Evolutionary conservation across 169 alveolate species (phyloP), one percentile per base, ranked within the genome.

Genomic region (Plasmodium yoelii): DNA sequence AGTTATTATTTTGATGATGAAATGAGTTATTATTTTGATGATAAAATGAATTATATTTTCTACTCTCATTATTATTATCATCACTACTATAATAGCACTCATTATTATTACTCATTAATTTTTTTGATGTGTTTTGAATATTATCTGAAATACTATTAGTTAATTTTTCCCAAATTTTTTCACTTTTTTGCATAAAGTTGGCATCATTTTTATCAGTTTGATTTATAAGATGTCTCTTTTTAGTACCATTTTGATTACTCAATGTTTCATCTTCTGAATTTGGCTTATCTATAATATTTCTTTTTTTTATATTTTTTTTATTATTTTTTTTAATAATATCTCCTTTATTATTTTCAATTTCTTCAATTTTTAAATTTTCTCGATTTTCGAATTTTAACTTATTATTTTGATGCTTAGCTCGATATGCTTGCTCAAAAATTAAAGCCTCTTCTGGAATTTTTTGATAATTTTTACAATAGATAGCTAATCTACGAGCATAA

Each of bases 401-500:
- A 84, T 39, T 59, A 64, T 70, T 87, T 71, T 91, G 87, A 15
- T 82, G 75, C 44, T 60, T 92, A 8, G 93, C 87, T 60, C 91
- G 46, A 57, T 74, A 86, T 6, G 88, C 88, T 9, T 72, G 82
- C 46, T 75, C 89, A 89, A 56, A 73, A 5, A 49, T 60, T 46
- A 77, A 72, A n/a, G 93, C 93, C 47, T 73, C 93, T 73, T 72
- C 88, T 10, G 93, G 93, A 2, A 77, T 82, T 56, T 70, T 69
- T 24, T 77, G 91, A 39, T 69, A 88, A 22, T 74, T 87, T 57
- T 91, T 93, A 61, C 91, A 93, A 69, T 92, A 74, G 0, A 93
- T 92, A 12, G 95, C 95, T 64, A 93, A 73, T 42, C 90, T 82
- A 15, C 93, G 82, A 7, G 94, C 95, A 74, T 88, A 92, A 26